phyloP scores from a whole-genome alignment of 2,329 filamentous ascomycete species.

The Exophiala oligosperma region DNA sequence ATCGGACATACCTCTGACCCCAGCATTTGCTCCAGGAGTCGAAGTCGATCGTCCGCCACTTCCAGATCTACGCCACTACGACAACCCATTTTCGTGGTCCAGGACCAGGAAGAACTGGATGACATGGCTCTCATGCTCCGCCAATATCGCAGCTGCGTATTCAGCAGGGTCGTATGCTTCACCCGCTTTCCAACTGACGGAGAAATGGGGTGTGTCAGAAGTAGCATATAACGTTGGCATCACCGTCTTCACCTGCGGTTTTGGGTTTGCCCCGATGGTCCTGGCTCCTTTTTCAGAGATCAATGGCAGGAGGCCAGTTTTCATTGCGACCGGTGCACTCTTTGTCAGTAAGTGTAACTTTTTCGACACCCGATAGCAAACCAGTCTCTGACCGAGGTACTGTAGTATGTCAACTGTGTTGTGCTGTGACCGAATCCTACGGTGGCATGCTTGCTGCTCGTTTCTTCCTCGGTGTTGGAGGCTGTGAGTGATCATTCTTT shows the following conservation, averaged over 20 bases:
- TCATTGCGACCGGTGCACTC: conserved; percentile 71
- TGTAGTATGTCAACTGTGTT: conserved; percentile 60
- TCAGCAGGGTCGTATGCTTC: conserved; percentile 78
- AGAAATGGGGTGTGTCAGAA: conserved; percentile 64
- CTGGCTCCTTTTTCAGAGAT: conserved; percentile 86
- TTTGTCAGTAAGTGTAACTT: conserved; percentile 52
- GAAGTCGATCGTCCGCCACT: conserved; percentile 20
- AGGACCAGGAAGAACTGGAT: conserved; percentile 68
- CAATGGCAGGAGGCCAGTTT: conserved; percentile 81
- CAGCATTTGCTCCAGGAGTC: conserved; percentile 14
- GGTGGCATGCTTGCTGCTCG: conserved; percentile 70
- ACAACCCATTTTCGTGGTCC: conserved; percentile 74
- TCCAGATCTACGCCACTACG: conserved; percentile 67
- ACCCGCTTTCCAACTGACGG: conserved; percentile 63
- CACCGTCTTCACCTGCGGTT: conserved; percentile 78
- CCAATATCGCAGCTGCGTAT: conserved; percentile 77
- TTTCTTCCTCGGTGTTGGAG: conserved; percentile 73
- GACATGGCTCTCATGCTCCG: conserved; percentile 71
- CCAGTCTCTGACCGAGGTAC: not conserved
- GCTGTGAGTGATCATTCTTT: conserved; percentile 19
- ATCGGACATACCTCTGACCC: conserved; percentile 21
- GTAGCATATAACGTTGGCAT: conserved; percentile 68
- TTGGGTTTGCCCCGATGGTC: conserved; percentile 81
- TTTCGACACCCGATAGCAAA: not conserved
- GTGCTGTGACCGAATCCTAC: conserved; percentile 68